Base-by-base conservation (phyloP, 495 filamentous ascomycete genomes). In the Hypoxylon lenormandii region DNA sequence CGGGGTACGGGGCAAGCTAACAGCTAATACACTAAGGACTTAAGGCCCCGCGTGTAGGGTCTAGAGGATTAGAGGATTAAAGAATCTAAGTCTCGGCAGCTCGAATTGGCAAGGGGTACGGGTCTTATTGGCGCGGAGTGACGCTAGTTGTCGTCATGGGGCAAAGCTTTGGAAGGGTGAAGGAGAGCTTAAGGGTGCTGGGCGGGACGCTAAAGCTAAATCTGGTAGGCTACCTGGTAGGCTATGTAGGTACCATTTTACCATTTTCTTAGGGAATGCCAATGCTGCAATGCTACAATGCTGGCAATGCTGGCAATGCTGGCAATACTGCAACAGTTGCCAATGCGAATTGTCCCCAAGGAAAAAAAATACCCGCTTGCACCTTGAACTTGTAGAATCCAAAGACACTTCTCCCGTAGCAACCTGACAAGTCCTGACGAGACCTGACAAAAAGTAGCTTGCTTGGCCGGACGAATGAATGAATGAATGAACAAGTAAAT, bases 131-230 rank as follows among this genome's bases (percentile, higher is more conserved):
- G 52, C 36, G 45, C 40, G 61, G 50, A 62, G 57, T 45, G 15
- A 62, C 26, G 45, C 62, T 66, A 66, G 62, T 2, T 71, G 68
- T 71, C 68, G 68, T 71, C 68, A 71, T 71, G 68, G 60, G 68
- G 56, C 67, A 57, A 57, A 57, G 59, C 60, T 53, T 64, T 33
- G 60, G 59, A 43, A 70, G 42, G 53, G n/a, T 55, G 22, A 16
- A 18, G 16, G 30, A 51, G 33, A 64, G 33, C 60, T 63, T 63
- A 38, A 19, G 10, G 4, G 10, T 33, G 30, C 10, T 33, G 30
- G 4, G 4, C 2, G 38, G 38, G 12, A 18, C 15, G 42, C 42
- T 45, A 10, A 26, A 26, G 38, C 38, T 36, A 4, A 36, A 36
- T 36, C 30, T 11, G n/a, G 11, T 40, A 18, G 42, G 42, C 16